A percentile compares a stretch with the other conserved stretches of the same genome.
phyloP scores from a whole-genome alignment of 148 eudicot genomes.

The Silene conica region DNA sequence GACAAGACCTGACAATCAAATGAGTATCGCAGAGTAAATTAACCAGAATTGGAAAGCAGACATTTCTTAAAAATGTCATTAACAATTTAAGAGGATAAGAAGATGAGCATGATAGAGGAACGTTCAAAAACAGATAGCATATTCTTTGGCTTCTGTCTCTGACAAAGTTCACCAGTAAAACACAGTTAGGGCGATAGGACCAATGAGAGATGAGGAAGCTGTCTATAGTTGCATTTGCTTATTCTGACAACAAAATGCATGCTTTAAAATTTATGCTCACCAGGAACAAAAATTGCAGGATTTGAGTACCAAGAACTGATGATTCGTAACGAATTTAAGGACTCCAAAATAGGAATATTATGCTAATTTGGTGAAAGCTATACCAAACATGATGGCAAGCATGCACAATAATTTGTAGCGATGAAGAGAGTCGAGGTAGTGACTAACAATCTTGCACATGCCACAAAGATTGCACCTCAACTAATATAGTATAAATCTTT shows the following conservation, averaged over 20 bases:
- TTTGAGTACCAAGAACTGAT: not conserved
- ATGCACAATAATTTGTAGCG: not conserved
- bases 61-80: not conserved
- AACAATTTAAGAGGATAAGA: not conserved
- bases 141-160: too few relatives aligned
- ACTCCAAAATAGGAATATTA: not conserved
- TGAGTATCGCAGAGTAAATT: conserved; percentile 1
- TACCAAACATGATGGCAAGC: not conserved
- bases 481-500: not conserved
- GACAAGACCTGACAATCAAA: conserved; percentile 30
- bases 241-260: too few relatives aligned
- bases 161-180: too few relatives aligned
- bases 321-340: not conserved
- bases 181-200: not conserved
- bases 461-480: not conserved
- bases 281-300: too few relatives aligned
- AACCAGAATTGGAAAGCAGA: not conserved
- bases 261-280: too few relatives aligned
- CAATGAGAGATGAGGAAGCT: too few relatives aligned
- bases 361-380: not conserved
- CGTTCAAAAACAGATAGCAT: not conserved
- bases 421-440: not conserved
- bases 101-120: not conserved
- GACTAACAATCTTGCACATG: not conserved
- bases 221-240: too few relatives aligned